Conservation (phyloP, 2,329 filamentous ascomycete species). For the Fusarium proliferatum region DNA sequence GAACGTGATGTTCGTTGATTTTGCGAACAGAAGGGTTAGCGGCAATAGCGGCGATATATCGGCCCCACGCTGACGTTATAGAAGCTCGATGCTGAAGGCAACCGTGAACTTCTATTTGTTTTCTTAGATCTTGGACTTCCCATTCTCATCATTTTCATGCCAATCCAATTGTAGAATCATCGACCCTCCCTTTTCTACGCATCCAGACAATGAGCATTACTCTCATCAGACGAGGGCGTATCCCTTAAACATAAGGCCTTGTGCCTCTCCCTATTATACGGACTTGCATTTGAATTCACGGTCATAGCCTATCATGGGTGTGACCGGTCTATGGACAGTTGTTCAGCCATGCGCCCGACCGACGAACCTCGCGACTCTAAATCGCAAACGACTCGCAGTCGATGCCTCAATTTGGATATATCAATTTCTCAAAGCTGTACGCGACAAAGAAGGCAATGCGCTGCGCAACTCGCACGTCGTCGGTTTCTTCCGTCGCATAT, state of each 20-base stretch:
- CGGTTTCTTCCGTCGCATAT: slow-evolving; percentile 97
- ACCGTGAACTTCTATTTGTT: slow-evolving; percentile 1
- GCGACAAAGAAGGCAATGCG: slow-evolving; percentile 97
- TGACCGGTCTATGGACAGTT: slow-evolving; percentile 97
- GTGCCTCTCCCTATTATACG: slow-evolving; percentile 5
- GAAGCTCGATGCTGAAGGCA: neutral
- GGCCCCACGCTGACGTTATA: slow-evolving; percentile 44
- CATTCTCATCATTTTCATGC: neutral
- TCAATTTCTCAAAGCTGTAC: slow-evolving; percentile 98
- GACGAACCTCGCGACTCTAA: slow-evolving; percentile 95
- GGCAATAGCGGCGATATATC: slow-evolving; percentile 22
- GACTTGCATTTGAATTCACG: slow-evolving; percentile 10
- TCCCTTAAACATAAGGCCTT: slow-evolving; percentile 29
- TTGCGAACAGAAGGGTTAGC: slow-evolving; percentile 3
- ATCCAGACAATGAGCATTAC: slow-evolving; percentile 24
- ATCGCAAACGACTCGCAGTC: slow-evolving; percentile 94
- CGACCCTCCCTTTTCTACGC: neutral
- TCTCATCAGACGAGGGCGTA: slow-evolving; percentile 29
- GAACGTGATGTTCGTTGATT: slow-evolving; percentile 18
- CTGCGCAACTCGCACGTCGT: slow-evolving; percentile 95
- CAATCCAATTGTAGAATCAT: neutral
- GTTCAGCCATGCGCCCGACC: slow-evolving; percentile 94
- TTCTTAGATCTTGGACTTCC: neutral
- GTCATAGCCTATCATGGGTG: slow-evolving; percentile 76
- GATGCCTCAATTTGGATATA: slow-evolving; percentile 99